Percentiles rank a stretch among this genome's conserved stretches.
Conservation (phyloP, 140 eudicot genomes). For the Flaveria floridana region DNA sequence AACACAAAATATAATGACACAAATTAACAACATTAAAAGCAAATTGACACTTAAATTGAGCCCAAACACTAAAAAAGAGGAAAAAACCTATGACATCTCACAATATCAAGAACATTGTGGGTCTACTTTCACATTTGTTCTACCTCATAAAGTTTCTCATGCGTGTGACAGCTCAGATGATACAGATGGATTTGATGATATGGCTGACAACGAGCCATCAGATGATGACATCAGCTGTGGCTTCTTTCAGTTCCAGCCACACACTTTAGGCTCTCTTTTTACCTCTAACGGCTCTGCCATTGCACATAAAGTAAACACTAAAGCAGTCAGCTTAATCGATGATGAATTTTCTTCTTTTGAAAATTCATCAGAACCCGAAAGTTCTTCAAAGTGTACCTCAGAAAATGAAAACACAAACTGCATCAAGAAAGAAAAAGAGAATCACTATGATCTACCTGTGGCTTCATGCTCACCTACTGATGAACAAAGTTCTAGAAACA, state of each 20-base stretch:
- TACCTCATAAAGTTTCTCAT: conserved; percentile 72
- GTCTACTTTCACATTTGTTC: conserved; percentile 77
- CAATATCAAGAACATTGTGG: conserved; percentile 84
- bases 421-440: no score
- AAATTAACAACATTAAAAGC: no score
- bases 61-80: no score
- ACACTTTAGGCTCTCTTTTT: conserved; percentile 54
- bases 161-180: conserved; percentile 71
- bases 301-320: conserved; percentile 36
- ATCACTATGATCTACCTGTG: no score
- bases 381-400: conserved; percentile 34
- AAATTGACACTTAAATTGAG: no score
- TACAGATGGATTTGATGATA: conserved; percentile 67
- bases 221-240: conserved; percentile 69
- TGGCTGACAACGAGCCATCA: conserved; percentile 52
- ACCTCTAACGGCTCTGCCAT: conserved; percentile 47
- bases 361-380: conserved; percentile 40
- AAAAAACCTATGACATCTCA: no score
- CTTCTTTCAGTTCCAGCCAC: conserved; percentile 73
- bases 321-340: conserved; percentile 45
- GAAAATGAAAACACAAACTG: no score
- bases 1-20: no score
- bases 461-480: no score
- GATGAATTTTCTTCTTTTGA: conserved; percentile 47
- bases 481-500: conserved; percentile 47